phyloP scores from a whole-genome alignment of 208 protist species.

The Crithidia fasciculata region DNA sequence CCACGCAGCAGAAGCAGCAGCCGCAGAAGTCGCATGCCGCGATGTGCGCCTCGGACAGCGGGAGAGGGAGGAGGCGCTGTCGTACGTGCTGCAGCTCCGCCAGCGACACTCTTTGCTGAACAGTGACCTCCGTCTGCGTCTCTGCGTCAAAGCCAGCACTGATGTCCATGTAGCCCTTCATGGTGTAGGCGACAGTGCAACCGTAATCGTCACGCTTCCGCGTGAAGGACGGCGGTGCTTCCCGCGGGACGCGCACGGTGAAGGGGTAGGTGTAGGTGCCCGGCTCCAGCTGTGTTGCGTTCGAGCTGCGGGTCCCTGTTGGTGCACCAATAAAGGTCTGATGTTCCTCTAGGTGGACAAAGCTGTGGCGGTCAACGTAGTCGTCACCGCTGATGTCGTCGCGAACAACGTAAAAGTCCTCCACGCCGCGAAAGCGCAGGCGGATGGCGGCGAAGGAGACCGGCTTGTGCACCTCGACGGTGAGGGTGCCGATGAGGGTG shows the following conservation, averaged over 20 bases:
- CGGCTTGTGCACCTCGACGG: conserved; percentile 8
- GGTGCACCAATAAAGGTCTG: not conserved
- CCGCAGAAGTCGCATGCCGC: conserved; percentile 10
- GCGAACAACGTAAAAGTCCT: conserved; percentile 7
- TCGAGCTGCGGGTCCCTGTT: not conserved
- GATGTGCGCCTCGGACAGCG: conserved; percentile 6
- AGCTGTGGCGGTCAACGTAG: no score
- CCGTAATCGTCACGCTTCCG: conserved; percentile 1
- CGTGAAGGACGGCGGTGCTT: conserved; percentile 5
- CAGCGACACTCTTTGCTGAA: conserved; percentile 1
- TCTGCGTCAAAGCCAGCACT: conserved; percentile 5
- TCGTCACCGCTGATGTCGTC: no score
- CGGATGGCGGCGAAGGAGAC: conserved; percentile 13
- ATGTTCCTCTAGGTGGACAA: not conserved
- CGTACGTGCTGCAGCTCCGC: conserved; percentile 11
- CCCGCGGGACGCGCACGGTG: not conserved
- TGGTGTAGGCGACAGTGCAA: not conserved
- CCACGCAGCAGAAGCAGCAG: conserved; percentile 9
- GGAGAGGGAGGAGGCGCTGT: not conserved
- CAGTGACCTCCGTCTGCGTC: not conserved
- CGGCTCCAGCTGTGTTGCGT: conserved; percentile 1
- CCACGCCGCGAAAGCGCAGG: conserved; percentile 7
- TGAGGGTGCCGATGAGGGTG: not conserved
- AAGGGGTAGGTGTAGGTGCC: conserved; percentile 19
- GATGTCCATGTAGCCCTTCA: conserved; percentile 18